Base-by-base conservation (phyloP, 2,329 filamentous ascomycete species). In the Sporothrix euskadiensis region DNA sequence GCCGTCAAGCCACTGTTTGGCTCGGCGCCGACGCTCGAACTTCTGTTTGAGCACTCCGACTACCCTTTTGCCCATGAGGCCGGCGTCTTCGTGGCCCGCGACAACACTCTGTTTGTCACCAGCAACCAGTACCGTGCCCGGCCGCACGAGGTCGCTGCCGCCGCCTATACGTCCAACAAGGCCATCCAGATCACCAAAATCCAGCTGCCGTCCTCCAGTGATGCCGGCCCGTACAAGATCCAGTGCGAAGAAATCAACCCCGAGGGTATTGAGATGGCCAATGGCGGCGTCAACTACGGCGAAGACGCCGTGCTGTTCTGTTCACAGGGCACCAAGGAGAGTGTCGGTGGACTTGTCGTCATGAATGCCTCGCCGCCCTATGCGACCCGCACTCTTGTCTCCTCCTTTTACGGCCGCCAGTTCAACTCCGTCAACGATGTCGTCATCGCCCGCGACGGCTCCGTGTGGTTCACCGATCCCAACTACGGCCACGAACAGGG, bases 391-490 rank as follows among this genome's bases (percentile, higher is more conserved):
- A 75, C 82, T 0, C 63, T 86, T 16, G 78, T 84, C 2, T 83
- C 80, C 4, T 82, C 81, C 22, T 87, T 82, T 77, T 81, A 83
- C 72, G 82, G 82, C 9, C 80, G 81, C 30, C 81, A 82, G 4
- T 86, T 87, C 78, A 86, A 86, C 78, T 84, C 82, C 39, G 79
- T 83, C 39, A 84, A 85, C 75, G 81, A 82, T 73, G 83, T 85
- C 1, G 79, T 81, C 1, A 78, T 82, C 6, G 79, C 81, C 14
- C 56, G 35, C 2, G 82, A 85, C 73, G 83, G 83, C 0, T 77
- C 78, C 0, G 75, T 87, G 19, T 87, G 85, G 85, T 87, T 87
- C 75, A 86, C 85, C 0, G 85, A 87, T 76, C 81, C 83, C 0
- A 79, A 78, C 44, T 81, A 83, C 73, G 85, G 84, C 3, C 81